Evolutionary conservation across 1,284 basidiomycete species (phyloP).

Genomic region (Leucocoprinus gongylophorus): DNA sequence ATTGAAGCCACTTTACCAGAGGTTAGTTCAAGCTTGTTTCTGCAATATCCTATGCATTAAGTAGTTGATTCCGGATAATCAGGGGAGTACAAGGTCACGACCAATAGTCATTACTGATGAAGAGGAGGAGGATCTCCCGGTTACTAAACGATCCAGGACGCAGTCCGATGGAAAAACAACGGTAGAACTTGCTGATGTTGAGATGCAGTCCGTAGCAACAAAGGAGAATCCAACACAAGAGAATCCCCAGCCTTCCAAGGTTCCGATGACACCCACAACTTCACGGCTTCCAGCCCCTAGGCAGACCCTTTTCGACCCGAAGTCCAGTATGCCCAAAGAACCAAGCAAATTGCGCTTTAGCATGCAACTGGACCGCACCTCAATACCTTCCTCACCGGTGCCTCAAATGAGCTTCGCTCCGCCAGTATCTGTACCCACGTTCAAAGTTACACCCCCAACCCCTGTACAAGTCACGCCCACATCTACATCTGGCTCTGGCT

Average conservation of each 20-base stretch:
- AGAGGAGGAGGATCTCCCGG: slow-evolving; percentile 23
- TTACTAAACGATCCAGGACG: slow-evolving; percentile 28
- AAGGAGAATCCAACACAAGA: slow-evolving; percentile 19
- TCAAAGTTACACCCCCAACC: neutral
- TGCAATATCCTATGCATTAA: neutral
- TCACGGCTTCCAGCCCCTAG: slow-evolving; percentile 25
- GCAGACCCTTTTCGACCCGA: slow-evolving; percentile 23
- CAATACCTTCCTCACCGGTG: slow-evolving; percentile 19
- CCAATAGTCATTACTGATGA: slow-evolving; percentile 41
- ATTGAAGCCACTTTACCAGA: slow-evolving; percentile 68
- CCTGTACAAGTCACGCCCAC: neutral
- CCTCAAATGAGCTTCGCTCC: slow-evolving; percentile 2
- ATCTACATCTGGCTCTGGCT: slow-evolving; percentile 3
- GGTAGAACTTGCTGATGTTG: slow-evolving; percentile 8
- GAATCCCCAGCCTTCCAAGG: slow-evolving; percentile 11
- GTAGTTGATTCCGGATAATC: slow-evolving; percentile 10
- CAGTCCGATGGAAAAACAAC: slow-evolving; percentile 20
- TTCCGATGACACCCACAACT: slow-evolving; percentile 21
- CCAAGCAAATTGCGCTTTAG: slow-evolving; percentile 68
- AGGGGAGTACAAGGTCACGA: slow-evolving; percentile 67
- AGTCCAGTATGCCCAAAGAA: slow-evolving; percentile 47
- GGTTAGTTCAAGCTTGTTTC: slow-evolving; percentile 28
- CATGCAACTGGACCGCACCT: slow-evolving; percentile 40
- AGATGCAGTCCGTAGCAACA: slow-evolving; percentile 20
- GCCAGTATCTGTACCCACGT: neutral